Evolutionary conservation across 208 protist species (phyloP), one percentile per base, ranked within the genome.

Genomic region (Porcisia hertigi): DNA sequence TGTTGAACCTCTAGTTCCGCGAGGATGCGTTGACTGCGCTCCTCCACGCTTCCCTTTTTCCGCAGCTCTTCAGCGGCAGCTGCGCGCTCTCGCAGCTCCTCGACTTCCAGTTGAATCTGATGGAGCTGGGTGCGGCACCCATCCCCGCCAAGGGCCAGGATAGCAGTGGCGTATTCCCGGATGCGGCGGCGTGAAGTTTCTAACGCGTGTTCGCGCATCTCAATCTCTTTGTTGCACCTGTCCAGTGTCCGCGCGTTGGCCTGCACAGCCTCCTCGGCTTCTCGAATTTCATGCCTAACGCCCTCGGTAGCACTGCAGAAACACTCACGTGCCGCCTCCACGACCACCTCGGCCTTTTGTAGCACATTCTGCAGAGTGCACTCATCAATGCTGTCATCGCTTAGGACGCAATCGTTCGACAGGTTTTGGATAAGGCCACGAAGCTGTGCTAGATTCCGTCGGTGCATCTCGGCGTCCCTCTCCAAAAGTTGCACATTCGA

Each of bases 1-100:
- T 93, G 93, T n/a, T 92, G 82, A 75, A 65, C 83, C 34, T 89
- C 81, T 70, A 92, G 45, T 49, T 89, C 80, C 41, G 81, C 59
- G 20, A 89, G 55, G 23, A 93, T 79, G 12, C 57, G 16, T 64
- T 86, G 73, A 64, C 86, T 85, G 14, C 79, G 81, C 73, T 92
- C 85, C 71, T 84, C 80, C 2, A 59, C 64, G 9, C 76, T 72
- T n/a, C 74, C 80, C 52, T 77, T 83, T 47, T 82, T 73, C 34
- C 76, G 84, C 57, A 94, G 36, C 64, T 82, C 80, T 71, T 88
- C 78, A 3, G 79, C 79, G 36, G 84, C 90, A 54, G 86, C 76
- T 59, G 83, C 80, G 52, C 86, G 88, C 63, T 87, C 60, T 57
- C 88, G 85, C 62, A 94, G 73, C 47, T 83, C 69, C n/a, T 43